Percentiles rank a stretch among this genome's conserved stretches.
phyloP scores from a whole-genome alignment of 208 protist species.

The Crithidia bombi region DNA sequence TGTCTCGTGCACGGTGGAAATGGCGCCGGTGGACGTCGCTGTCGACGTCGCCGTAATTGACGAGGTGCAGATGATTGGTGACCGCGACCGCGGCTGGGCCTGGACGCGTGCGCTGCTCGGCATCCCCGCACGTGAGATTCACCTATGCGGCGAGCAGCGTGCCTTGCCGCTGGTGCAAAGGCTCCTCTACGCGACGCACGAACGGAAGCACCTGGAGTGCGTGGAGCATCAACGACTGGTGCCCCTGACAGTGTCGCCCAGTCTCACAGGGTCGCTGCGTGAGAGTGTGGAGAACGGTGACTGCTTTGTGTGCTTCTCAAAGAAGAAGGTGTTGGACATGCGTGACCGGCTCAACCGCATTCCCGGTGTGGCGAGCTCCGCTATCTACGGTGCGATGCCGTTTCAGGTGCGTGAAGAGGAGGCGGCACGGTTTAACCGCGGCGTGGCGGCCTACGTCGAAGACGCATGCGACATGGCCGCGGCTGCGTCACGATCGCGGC shows the following conservation, averaged over 20 bases:
- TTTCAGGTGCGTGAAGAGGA: slow-evolving; percentile 86
- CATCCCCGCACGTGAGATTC: slow-evolving; percentile 87
- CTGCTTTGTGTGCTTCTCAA: slow-evolving; percentile 88
- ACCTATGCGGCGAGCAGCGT: slow-evolving; percentile 90
- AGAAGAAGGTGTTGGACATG: slow-evolving; percentile 68
- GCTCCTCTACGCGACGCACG: slow-evolving; percentile 71
- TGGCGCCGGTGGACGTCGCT: slow-evolving; percentile 75
- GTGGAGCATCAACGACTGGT: slow-evolving; percentile 85
- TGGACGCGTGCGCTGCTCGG: slow-evolving; percentile 95
- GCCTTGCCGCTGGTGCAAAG: slow-evolving; percentile 74
- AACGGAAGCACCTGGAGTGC: slow-evolving; percentile 58
- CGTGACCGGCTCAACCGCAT: slow-evolving; percentile 46
- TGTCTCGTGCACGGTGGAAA: slow-evolving; percentile 92
- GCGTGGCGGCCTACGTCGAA: slow-evolving; percentile 32
- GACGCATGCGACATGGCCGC: not conserved
- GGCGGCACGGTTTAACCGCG: slow-evolving; percentile 85
- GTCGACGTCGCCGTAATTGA: slow-evolving; percentile 93
- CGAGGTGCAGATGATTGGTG: slow-evolving; percentile 95
- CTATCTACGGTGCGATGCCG: slow-evolving; percentile 95
- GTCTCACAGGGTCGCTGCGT: slow-evolving; percentile 43
- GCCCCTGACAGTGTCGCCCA: slow-evolving; percentile 54
- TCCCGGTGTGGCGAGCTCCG: slow-evolving; percentile 54
- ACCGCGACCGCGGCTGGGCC: slow-evolving; percentile 92
- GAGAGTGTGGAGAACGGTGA: slow-evolving; percentile 74
- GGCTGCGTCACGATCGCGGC: not conserved